Conservation (phyloP, 495 filamentous ascomycete species). For the Collariella sp. region DNA sequence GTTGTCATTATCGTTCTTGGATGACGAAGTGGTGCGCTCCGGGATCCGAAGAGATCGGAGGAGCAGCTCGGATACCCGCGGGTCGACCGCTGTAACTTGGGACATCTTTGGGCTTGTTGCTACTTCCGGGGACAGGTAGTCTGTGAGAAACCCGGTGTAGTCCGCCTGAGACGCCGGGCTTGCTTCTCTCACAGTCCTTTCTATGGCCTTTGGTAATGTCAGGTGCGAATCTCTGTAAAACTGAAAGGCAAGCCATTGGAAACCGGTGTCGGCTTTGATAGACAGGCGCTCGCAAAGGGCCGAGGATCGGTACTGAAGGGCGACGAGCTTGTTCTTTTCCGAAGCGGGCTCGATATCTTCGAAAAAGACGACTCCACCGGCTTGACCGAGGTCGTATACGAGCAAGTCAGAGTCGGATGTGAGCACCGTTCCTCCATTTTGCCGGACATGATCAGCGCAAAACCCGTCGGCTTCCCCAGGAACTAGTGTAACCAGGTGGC, state of each 20-base stretch:
- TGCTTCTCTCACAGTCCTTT: conserved; percentile 18
- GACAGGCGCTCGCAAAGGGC: conserved; percentile 34
- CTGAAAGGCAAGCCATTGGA: conserved; percentile 33
- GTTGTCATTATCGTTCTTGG: neutral
- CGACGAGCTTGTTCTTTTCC: conserved; percentile 20
- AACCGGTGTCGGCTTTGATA: conserved; percentile 16
- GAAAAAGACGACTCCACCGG: conserved; percentile 53
- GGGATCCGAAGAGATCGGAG: conserved; percentile 24
- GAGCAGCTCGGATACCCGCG: conserved; percentile 42
- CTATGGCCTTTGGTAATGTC: conserved; percentile 25
- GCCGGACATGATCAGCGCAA: conserved; percentile 51
- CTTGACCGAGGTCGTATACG: conserved; percentile 51
- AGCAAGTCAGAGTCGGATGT: conserved; percentile 72
- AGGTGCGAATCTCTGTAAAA: conserved; percentile 26
- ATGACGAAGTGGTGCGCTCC: neutral
- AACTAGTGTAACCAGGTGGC: conserved; percentile 45
- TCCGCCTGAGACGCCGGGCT: conserved; percentile 7
- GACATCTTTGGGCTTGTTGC: neutral
- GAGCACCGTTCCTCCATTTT: conserved; percentile 45
- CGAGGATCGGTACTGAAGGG: conserved; percentile 29
- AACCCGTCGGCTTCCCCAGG: conserved; percentile 64
- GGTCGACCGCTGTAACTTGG: conserved; percentile 29
- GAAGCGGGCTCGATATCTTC: conserved; percentile 35
- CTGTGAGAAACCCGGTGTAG: conserved; percentile 38
- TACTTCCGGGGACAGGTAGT: conserved; percentile 32